phyloP scores from a whole-genome alignment of 768 basidiomycete species.

The Mycena crocata region DNA sequence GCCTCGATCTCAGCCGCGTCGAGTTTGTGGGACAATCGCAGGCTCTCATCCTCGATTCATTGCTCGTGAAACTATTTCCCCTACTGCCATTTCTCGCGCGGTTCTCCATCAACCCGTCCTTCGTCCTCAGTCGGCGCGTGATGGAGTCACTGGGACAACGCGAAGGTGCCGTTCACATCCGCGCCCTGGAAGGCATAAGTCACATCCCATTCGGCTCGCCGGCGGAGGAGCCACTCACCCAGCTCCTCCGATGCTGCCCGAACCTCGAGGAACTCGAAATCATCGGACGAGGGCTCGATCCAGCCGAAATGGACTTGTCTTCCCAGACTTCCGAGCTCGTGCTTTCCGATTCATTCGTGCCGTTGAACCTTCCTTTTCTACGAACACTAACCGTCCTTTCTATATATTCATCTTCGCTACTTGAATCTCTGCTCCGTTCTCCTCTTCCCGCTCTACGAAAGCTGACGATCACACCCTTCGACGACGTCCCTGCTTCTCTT shows the following conservation, averaged over 20 bases:
- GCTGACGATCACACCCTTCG: constrained; percentile 79
- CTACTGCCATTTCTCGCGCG: constrained; percentile 71
- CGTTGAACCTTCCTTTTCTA: constrained; percentile 67
- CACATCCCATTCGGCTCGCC: constrained; percentile 54
- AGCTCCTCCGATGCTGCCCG: constrained; percentile 64
- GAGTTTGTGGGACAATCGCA: constrained; percentile 57
- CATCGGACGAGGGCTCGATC: constrained; percentile 69
- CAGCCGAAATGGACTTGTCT: constrained; percentile 57
- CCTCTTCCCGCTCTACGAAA: constrained; percentile 72
- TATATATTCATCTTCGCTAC: constrained; percentile 73
- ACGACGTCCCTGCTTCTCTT: constrained; percentile 71
- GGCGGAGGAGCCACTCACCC: constrained; percentile 69
- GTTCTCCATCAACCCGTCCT: constrained; percentile 65
- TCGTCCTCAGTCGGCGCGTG: constrained; percentile 71
- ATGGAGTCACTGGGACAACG: constrained; percentile 63
- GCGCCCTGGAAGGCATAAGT: constrained; percentile 64
- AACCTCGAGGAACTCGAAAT: constrained; percentile 75
- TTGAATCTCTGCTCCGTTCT: constrained; percentile 68
- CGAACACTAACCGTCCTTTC: constrained; percentile 72
- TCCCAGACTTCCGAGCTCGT: constrained; percentile 37
- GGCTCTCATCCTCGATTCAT: constrained; percentile 67
- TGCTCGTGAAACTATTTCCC: constrained; percentile 74
- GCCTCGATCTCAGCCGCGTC: constrained; percentile 75
- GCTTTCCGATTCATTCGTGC: constrained; percentile 49
- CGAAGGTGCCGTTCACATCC: constrained; percentile 62